phyloP scores from a whole-genome alignment of 2,329 filamentous ascomycete genomes.

The Verticillium isaacii region DNA sequence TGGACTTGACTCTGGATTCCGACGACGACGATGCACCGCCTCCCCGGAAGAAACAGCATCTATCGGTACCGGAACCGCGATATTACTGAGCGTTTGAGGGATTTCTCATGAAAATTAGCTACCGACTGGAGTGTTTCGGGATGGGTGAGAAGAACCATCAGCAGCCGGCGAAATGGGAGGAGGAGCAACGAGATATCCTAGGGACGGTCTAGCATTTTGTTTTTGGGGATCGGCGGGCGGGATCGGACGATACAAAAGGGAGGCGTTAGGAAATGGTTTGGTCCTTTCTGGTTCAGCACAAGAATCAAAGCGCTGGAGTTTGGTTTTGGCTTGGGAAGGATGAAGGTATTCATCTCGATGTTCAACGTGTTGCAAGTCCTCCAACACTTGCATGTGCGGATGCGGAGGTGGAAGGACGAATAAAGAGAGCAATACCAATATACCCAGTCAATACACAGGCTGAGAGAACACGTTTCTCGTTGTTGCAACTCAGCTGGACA shows the following conservation, averaged over 20 bases:
- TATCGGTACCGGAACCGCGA: constrained; percentile 5
- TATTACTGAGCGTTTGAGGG: neutral
- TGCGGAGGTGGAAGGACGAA: neutral
- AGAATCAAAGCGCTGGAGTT: constrained; percentile 2
- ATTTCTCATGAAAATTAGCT: neutral
- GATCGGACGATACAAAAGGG: neutral
- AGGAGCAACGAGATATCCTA: neutral
- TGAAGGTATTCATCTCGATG: neutral
- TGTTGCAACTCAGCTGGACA: neutral
- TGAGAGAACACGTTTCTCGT: neutral
- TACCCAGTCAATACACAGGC: neutral
- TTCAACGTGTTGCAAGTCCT: neutral
- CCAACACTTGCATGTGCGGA: neutral
- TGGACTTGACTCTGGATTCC: constrained; percentile 54
- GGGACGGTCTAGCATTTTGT: neutral
- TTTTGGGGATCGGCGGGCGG: neutral
- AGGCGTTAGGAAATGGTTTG: neutral
- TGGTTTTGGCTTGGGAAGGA: neutral
- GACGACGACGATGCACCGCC: constrained; percentile 49
- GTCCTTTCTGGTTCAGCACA: neutral
- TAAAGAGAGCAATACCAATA: no score
- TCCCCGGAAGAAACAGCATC: constrained; percentile 41
- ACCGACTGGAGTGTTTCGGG: neutral
- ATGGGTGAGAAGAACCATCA: neutral
- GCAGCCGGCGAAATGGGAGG: neutral